These are phyloP conservation scores for Boletus tylopilopsis DNA, from an alignment of 768 basidiomycete species.

Conservation along the genomic window DNA sequence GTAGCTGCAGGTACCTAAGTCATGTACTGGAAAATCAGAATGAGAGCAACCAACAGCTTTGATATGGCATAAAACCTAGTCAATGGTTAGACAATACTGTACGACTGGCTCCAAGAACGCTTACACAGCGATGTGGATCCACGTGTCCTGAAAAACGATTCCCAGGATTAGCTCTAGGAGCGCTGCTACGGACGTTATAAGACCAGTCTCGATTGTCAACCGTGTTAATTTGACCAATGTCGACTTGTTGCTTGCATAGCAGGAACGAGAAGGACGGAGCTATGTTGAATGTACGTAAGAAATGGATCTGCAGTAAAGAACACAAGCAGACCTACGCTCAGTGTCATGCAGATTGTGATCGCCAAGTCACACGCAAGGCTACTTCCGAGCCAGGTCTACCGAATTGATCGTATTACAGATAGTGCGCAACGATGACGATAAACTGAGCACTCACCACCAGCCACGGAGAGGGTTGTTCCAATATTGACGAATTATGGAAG, in stretches of 20 bases:
- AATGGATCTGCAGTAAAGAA: not conserved
- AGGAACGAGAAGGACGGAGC: not conserved
- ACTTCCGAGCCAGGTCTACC: slow-evolving; percentile 21
- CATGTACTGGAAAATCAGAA: not conserved
- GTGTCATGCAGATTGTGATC: slow-evolving; percentile 21
- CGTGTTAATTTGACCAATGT: slow-evolving; percentile 9
- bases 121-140: slow-evolving; percentile 17
- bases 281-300: not conserved
- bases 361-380: slow-evolving; percentile 15
- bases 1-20: slow-evolving; percentile 6
- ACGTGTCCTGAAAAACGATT: not conserved
- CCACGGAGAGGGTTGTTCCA: not conserved
- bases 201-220: slow-evolving; percentile 24
- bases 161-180: slow-evolving; percentile 18
- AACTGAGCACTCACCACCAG: slow-evolving; percentile 6
- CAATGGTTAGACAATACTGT: not conserved
- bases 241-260: not conserved
- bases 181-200: slow-evolving; percentile 17
- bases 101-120: not conserved
- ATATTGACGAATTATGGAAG: too few species aligned
- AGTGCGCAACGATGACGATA: not conserved
- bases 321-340: slow-evolving; percentile 3
- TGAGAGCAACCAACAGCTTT: slow-evolving; percentile 9
- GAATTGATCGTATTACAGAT: not conserved
- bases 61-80: slow-evolving; percentile 12